A percentile compares a stretch with the other conserved stretches of the same genome.
These are phyloP conservation scores for Mycocentrospora acerina DNA, from an alignment of 2,329 filamentous ascomycete species.

Conservation along the genomic window DNA sequence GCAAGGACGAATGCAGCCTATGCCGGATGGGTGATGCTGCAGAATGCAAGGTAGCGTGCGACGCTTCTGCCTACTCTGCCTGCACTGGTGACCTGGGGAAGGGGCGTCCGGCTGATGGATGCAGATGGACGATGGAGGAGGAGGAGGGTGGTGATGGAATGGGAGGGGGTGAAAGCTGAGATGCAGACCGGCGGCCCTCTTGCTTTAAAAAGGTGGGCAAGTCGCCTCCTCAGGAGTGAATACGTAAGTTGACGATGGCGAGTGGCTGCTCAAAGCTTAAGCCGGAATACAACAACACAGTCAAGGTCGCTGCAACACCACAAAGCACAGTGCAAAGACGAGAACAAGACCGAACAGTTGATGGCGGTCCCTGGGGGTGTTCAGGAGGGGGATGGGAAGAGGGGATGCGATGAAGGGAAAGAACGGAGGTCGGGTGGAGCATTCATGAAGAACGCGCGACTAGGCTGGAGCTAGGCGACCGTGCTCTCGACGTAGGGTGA, in stretches of 20 bases:
- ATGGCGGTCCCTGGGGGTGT: constrained; percentile 25
- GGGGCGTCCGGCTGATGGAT: constrained; percentile 15
- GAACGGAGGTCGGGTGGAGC: constrained; percentile 35
- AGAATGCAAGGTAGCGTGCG: constrained; percentile 36
- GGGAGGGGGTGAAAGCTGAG: constrained; percentile 10
- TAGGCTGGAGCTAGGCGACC: constrained; percentile 31
- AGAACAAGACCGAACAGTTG: constrained; percentile 12
- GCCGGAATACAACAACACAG: constrained; percentile 19
- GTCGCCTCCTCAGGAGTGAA: constrained; percentile 35
- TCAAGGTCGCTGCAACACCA: constrained; percentile 20
- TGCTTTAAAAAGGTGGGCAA: constrained; percentile 14
- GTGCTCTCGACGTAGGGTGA: constrained; percentile 35
- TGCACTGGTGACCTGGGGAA: constrained; percentile 6
- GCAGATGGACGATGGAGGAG: constrained; percentile 10
- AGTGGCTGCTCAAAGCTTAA: constrained; percentile 20
- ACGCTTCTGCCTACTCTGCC: constrained; percentile 30
- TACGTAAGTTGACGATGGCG: constrained; percentile 30
- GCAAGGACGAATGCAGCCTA: constrained; percentile 33
- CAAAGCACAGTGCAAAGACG: constrained; percentile 14
- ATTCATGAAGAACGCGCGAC: constrained; percentile 31
- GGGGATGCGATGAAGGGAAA: constrained; percentile 26
- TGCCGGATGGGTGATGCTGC: constrained; percentile 25
- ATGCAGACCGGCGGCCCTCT: constrained; percentile 20
- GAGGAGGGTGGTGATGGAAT: too few species aligned
- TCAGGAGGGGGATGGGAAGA: constrained; percentile 22